These are phyloP conservation scores for Aspergillus pseudoviridinutans DNA, from an alignment of 2,329 filamentous ascomycete species.

Conservation along the genomic window DNA sequence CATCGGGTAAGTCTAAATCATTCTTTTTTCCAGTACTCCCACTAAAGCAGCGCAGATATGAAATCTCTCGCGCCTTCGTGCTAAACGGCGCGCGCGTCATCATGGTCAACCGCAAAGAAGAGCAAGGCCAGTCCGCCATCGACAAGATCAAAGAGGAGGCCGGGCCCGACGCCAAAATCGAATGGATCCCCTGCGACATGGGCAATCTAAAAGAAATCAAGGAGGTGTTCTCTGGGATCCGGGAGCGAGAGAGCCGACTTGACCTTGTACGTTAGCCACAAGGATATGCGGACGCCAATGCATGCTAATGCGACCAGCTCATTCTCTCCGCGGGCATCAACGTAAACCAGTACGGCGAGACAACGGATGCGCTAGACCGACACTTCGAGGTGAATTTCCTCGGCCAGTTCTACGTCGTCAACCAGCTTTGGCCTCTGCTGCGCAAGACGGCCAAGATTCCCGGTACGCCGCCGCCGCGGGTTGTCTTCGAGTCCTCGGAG, in stretches of 20 bases:
- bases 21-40: too few relatives aligned
- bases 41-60: too few relatives aligned
- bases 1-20: constrained; percentile 27
- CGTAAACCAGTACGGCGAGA: constrained; percentile 36
- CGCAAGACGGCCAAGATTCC: constrained; percentile 39
- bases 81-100: constrained; percentile 5
- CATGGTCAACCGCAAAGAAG: constrained; percentile 6
- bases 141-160: constrained; percentile 29
- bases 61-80: constrained; percentile 6
- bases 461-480: constrained; percentile 33
- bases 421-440: constrained; percentile 42
- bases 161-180: constrained; percentile 28
- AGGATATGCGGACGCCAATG: too few relatives aligned
- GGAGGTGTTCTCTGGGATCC: constrained; percentile 35
- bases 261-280: constrained; percentile 37
- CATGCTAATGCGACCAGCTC: constrained; percentile 17
- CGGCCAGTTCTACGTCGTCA: constrained; percentile 43
- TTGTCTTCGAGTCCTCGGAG: constrained; percentile 43
- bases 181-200: constrained; percentile 43
- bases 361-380: constrained; percentile 36
- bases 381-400: constrained; percentile 45
- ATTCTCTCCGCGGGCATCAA: constrained; percentile 45
- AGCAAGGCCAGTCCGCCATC: constrained; percentile 23
- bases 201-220: constrained; percentile 37
- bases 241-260: constrained; percentile 34